phyloP scores from a whole-genome alignment of 1,139 yeast genomes.

The Spencermartinsiella ligniputridi region DNA sequence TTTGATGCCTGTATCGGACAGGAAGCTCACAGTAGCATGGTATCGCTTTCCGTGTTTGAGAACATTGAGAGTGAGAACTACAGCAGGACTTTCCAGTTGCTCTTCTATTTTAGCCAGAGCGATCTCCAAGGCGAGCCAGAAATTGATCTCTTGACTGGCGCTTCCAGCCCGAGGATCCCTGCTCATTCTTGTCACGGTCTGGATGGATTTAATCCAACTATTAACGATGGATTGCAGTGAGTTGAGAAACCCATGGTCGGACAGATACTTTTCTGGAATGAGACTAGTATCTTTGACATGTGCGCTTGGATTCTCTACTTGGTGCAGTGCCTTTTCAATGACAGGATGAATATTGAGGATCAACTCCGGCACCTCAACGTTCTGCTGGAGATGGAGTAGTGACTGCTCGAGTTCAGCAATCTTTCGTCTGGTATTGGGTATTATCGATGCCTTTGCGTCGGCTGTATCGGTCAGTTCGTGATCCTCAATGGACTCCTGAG shows the following conservation, averaged over 20 bases:
- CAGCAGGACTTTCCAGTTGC: constrained; percentile 55
- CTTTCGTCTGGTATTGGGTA: constrained; percentile 41
- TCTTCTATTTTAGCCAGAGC: constrained; percentile 54
- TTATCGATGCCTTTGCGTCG: constrained; percentile 21
- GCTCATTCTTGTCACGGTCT: constrained; percentile 49
- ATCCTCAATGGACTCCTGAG: constrained; percentile 8
- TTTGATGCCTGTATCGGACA: constrained; percentile 66
- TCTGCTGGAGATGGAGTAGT: constrained; percentile 63
- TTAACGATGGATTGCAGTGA: constrained; percentile 63
- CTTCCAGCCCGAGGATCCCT: constrained; percentile 53
- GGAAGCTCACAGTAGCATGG: constrained; percentile 69
- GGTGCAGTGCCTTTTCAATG: constrained; percentile 40
- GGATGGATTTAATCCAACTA: constrained; percentile 66
- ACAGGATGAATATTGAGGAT: constrained; percentile 49
- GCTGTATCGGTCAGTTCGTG: constrained; percentile 7
- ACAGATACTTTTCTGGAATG: constrained; percentile 36
- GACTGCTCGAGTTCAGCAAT: constrained; percentile 67
- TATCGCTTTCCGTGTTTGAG: constrained; percentile 71
- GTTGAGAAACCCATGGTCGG: constrained; percentile 58
- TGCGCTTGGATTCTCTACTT: constrained; percentile 25
- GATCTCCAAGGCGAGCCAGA: constrained; percentile 72
- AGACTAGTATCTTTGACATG: constrained; percentile 20
- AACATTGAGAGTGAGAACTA: constrained; percentile 56
- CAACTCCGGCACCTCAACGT: constrained; percentile 65
- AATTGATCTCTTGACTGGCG: constrained; percentile 66